Conservation (phyloP, 208 protist genomes). For the Trypanosoma caninum region DNA sequence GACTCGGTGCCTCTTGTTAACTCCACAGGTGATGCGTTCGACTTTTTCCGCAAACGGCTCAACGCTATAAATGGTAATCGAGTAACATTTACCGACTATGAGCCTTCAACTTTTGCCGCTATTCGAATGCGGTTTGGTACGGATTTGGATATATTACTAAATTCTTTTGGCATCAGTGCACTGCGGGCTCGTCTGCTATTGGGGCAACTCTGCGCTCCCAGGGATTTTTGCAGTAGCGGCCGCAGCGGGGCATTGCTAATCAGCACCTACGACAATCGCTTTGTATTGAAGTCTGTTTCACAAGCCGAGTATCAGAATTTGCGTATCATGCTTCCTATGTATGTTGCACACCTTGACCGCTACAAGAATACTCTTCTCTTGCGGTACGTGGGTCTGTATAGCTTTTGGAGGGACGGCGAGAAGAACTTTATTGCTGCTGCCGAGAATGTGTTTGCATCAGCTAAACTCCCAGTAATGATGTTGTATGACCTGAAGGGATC, state of each 20-base stretch:
- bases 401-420: background rate
- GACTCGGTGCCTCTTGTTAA: background rate
- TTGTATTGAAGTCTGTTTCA: constrained; percentile 48
- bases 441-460: constrained; percentile 23
- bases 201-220: constrained; percentile 19
- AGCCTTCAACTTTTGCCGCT: constrained; percentile 8
- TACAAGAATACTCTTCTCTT: constrained; percentile 25
- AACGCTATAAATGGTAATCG: background rate
- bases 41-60: constrained; percentile 14
- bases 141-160: background rate
- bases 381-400: constrained; percentile 28
- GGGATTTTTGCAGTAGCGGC: constrained; percentile 28
- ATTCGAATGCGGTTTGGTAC: constrained; percentile 14
- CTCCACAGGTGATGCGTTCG: background rate
- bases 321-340: constrained; percentile 32
- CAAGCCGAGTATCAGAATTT: constrained; percentile 36
- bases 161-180: constrained; percentile 22
- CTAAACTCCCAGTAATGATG: constrained; percentile 15
- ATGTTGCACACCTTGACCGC: constrained; percentile 26
- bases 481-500: constrained; percentile 38
- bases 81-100: constrained; percentile 21
- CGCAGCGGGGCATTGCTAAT: constrained; percentile 56
- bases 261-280: constrained; percentile 34
- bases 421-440: constrained; percentile 19
- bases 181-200: constrained; percentile 29